Conservation (phyloP, 805 yeast genomes). For the Saccharomycopsis fermentans region DNA sequence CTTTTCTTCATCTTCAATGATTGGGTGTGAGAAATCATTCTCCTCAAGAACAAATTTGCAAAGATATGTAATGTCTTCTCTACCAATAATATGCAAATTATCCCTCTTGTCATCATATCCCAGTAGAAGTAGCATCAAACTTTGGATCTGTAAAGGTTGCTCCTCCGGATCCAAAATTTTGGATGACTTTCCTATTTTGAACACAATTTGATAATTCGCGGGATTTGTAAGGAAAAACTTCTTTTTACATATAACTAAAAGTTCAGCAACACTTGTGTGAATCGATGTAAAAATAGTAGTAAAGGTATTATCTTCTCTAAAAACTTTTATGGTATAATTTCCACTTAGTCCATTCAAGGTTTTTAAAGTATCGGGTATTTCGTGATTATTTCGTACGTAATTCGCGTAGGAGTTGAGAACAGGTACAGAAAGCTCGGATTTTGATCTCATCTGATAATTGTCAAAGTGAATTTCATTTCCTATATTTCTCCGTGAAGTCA, state of each 20-base stretch:
- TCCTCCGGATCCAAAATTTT: conserved; percentile 66
- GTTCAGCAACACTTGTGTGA: conserved; percentile 66
- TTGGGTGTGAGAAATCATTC: conserved; percentile 47
- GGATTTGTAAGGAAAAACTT: conserved; percentile 65
- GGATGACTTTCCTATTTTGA: conserved; percentile 66
- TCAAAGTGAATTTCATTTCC: conserved; percentile 3
- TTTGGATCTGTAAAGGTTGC: conserved; percentile 67
- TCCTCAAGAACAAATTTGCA: conserved; percentile 71
- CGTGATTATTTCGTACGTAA: conserved; percentile 1
- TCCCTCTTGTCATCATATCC: conserved; percentile 71
- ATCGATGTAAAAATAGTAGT: conserved; percentile 71
- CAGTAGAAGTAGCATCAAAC: conserved; percentile 57
- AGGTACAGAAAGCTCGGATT: background rate
- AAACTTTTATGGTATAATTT: conserved; percentile 54
- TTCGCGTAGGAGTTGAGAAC: conserved; percentile 2
- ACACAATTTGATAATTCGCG: conserved; percentile 65
- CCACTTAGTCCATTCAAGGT: conserved; percentile 23
- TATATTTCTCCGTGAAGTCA: background rate
- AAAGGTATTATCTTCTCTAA: conserved; percentile 74
- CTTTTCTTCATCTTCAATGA: conserved; percentile 63
- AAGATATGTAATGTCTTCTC: conserved; percentile 73
- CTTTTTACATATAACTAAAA: conserved; percentile 59
- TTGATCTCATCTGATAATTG: conserved; percentile 9
- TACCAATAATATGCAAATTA: conserved; percentile 63
- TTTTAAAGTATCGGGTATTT: conserved; percentile 6